Base-by-base conservation (phyloP, 805 yeast genomes). In the Wickerhamiella parazyma region DNA sequence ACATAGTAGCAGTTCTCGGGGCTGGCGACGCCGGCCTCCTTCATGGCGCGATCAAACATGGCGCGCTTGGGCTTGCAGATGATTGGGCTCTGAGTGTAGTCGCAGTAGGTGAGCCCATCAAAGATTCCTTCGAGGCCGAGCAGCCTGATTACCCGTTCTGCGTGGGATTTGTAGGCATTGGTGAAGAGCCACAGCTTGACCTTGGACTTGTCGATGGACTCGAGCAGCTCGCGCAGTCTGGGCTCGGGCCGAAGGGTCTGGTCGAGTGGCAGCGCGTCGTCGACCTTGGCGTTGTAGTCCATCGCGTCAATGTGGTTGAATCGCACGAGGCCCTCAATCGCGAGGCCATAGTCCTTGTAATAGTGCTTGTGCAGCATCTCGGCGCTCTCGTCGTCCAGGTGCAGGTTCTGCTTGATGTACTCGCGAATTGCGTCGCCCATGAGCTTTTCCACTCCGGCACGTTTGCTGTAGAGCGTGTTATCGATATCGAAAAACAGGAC, bases 41-140 rank as follows among this genome's bases (percentile, higher is more conserved):
- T 46, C 62, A 84, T 68, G 25, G 65, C 67, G 46, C 67, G 71
- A 29, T 72, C 69, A 56, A 78, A 89, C 54, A 78, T 76, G 43
- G 63, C 67, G 16, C 67, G 64, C 76, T 82, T 83, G n/a, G 98
- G 98, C 63, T 89, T 89, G 64, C 97, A 91, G 25, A 79, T 64
- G 46, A 89, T 68, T 44, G 74, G 76, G 41, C 66, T 55, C 39
- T 75, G 66, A 11, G 58, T 51, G 58, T 91, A 91, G 63, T 91
- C 94, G 64, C 98, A 91, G 62, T 67, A 89, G 1, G 96, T 85
- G 51, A 91, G 70, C 0, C 98, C 98, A 51, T 89, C 97, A 58
- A 91, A 87, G 44, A 85, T 58, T 58, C 87, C 95, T n/a, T 89
- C 96, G 22, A 89, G 60, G 1, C 95, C 96, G 39, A 89, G 66